Evolutionary conservation across 177 flowering plant genomes (phyloP), one percentile per base, ranked within the genome.

Genomic region (Vitis hybrid): DNA sequence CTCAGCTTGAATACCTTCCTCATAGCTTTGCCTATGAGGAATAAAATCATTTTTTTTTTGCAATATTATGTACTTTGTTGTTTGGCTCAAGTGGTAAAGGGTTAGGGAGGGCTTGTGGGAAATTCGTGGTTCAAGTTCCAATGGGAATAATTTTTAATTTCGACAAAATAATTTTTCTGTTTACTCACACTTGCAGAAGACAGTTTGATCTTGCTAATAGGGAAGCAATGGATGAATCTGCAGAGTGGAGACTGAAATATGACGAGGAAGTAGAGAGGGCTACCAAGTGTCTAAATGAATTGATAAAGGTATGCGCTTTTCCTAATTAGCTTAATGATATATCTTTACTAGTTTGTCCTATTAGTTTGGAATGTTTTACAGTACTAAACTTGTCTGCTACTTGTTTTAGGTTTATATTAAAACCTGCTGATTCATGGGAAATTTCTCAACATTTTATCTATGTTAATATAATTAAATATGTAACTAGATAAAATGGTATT

Each of bases 221-320:
- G 77, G 96, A 95, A 74, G 99, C 99, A 59, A 80, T 91, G 94
- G 99, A 95, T 78, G 99, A 95, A 87, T 90, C 98, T 72, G 97
- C 99, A n/a, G 96, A 91, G 69, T 95, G 99, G 99, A 89, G 98
- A 71, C 54, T 75, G 75, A 92, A 77, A 71, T 95, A 80, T 66
- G 99, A 95, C 44, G 75, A 64, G 60, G 92, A 88, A 77, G 82
- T 78, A 38, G 87, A 90, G 77, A 89, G 76, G 70, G 80, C 85
- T 67, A 59, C 66, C 15, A 79, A 69, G 8, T 92, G 92, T 75
- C 60, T 61, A 20, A 73, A 58, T 62, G 92, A 93, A 66, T 79
- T 88, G 56, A 63, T 55, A 20, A 74, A 76, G 90, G 97, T 92
- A 71, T 65, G 57, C 20, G 14, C 62, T 13, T 33, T 13, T 15